Evolutionary conservation across 768 basidiomycete genomes (phyloP), one percentile per base, ranked within the genome.

Genomic region (Nidularia sp.): DNA sequence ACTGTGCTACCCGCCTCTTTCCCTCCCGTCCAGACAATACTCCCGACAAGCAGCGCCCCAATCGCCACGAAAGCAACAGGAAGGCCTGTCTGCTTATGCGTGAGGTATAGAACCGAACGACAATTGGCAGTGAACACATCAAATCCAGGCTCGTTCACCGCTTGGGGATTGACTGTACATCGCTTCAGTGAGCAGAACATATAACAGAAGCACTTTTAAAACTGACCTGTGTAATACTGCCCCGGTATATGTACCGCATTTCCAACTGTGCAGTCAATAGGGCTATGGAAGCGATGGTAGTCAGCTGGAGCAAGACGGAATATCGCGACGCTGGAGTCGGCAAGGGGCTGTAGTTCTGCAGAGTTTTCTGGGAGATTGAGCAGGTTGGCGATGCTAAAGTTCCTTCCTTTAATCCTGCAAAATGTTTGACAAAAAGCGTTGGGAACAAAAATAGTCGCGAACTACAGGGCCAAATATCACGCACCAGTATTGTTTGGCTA

Each of bases 31-130:
- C 85, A 89, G 1, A 50, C 69, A 60, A 93, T 86, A 48, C 81
- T 81, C 0, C 88, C 90, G 0, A 92, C 90, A 34, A 93, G 80
- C 69, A 93, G 76, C 6, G 90, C 90, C 2, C 90, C 91, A 53
- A 93, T 76, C 6, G 89, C 86, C 7, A 90, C 81, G 56, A 85
- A 83, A 0, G 81, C 89, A 12, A 91, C 69, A 9, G 74, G 74
- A 13, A 73, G 68, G 8, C 74, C 76, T 0, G 78, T 75, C 2
- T 51, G 57, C 1, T 55, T 51, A 56, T 83, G 81, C 49, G 73
- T 77, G 56, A 86, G 57, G 56, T 78, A 76, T 2, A 82, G 65
- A 7, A 84, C 68, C 2, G 81, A 79, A 8, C 87, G 78, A 48
- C 73, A 75, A 64, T 87, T 87, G 9, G 77, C 79, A 2, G 83